These are phyloP conservation scores for Fusarium sp. DNA, from an alignment of 2,329 filamentous ascomycete species.

Conservation along the genomic window DNA sequence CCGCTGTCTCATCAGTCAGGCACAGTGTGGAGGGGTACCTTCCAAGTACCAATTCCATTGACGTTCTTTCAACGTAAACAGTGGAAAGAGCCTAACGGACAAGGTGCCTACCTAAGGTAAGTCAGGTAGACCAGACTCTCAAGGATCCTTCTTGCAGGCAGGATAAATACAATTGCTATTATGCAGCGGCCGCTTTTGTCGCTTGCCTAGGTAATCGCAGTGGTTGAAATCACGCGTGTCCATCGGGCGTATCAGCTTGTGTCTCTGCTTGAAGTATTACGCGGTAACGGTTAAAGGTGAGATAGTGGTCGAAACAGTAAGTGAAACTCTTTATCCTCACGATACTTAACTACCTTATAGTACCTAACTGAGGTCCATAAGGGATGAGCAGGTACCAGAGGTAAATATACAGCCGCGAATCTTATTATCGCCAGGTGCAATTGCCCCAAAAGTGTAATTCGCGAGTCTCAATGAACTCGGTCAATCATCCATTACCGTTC, in stretches of 20 bases:
- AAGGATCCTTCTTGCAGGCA: not conserved
- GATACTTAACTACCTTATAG: not conserved
- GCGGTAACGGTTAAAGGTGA: not conserved
- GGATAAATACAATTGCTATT: not conserved
- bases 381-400: too few relatives aligned
- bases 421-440: not conserved
- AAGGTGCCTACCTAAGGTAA: not conserved
- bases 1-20: conserved; percentile 15
- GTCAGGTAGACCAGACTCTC: not conserved
- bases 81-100: not conserved
- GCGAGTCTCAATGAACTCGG: not conserved
- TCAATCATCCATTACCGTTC: not conserved
- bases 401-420: not conserved
- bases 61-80: not conserved
- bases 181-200: not conserved
- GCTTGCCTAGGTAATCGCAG: not conserved
- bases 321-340: not conserved
- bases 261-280: not conserved
- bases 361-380: not conserved
- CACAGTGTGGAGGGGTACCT: conserved; percentile 10
- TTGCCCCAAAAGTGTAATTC: not conserved
- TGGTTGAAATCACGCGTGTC: not conserved
- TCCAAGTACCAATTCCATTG: not conserved
- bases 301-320: not conserved
- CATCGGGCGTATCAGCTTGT: not conserved